A percentile compares a stretch with the other conserved stretches of the same genome.
Evolutionary conservation across 352 stramenopile species (phyloP).

Genomic region (Phytophthora brassicae): DNA sequence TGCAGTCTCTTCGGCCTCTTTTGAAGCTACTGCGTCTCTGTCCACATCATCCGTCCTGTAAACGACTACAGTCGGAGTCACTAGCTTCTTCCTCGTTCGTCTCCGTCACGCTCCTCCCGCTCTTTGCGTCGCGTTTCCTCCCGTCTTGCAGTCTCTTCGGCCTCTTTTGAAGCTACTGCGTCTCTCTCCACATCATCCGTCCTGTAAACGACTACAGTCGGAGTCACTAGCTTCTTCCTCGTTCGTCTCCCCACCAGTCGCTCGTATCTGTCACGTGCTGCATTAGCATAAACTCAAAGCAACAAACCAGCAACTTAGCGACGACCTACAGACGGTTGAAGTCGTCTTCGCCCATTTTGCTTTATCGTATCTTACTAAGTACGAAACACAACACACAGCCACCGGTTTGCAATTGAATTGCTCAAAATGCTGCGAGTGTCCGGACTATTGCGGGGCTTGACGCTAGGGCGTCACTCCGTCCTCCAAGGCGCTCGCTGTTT

Average conservation of each 20-base stretch:
- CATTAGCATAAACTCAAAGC: not conserved
- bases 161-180: not conserved
- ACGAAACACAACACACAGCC: not conserved
- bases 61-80: not conserved
- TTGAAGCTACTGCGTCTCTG: not conserved
- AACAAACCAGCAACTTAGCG: not conserved
- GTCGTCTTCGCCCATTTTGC: constrained; percentile 15
- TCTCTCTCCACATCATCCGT: not conserved
- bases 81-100: no score
- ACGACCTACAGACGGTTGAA: constrained; percentile 38
- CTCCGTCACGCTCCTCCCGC: constrained; percentile 16
- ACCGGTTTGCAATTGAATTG: not conserved
- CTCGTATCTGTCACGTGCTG: constrained; percentile 32
- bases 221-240: constrained; percentile 6
- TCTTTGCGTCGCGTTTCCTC: constrained; percentile 8
- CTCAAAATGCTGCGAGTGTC: constrained; percentile 59
- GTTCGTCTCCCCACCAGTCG: constrained; percentile 29
- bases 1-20: constrained; percentile 6
- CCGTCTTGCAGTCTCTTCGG: constrained; percentile 4
- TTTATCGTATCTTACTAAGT: not conserved
- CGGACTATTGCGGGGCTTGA: constrained; percentile 51
- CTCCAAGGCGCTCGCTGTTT: constrained; percentile 17
- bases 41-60: not conserved
- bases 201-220: not conserved
- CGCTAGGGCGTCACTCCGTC: constrained; percentile 23